These are phyloP conservation scores for Oryza officinalis DNA, from an alignment of 176 grass and related monocot genomes.

Conservation along the genomic window DNA sequence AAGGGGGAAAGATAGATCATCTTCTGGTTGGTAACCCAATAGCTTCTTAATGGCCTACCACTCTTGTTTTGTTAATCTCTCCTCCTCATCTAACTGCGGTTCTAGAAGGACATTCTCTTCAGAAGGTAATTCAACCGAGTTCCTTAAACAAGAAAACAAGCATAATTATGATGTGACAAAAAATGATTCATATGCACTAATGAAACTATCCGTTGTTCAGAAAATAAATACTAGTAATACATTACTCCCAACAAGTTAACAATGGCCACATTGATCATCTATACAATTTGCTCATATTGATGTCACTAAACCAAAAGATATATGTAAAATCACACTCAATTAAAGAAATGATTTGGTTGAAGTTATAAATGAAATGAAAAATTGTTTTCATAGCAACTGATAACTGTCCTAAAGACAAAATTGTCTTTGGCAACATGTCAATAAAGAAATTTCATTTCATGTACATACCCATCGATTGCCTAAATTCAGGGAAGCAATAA, in stretches of 20 bases:
- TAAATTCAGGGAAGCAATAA: not conserved
- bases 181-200: constrained; percentile 9
- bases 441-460: not conserved
- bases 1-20: constrained; percentile 56
- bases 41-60: constrained; percentile 96
- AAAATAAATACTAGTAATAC: not conserved
- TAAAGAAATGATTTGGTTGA: not conserved
- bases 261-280: constrained; percentile 1
- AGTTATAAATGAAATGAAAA: not conserved
- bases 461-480: not conserved
- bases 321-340: not conserved
- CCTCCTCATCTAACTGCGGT: constrained; percentile 63
- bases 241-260: constrained; percentile 11
- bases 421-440: not conserved
- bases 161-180: constrained; percentile 15
- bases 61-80: constrained; percentile 91
- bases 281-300: not conserved
- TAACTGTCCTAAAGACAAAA: not conserved
- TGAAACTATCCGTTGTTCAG: not conserved
- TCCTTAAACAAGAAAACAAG: constrained; percentile 45
- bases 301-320: not conserved
- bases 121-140: constrained; percentile 45
- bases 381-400: not conserved
- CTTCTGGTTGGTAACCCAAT: constrained; percentile 78
- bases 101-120: constrained; percentile 48